Evolutionary conservation across 371 early-diverging fungal genomes (phyloP).

Genomic region (Mucor sp.): DNA sequence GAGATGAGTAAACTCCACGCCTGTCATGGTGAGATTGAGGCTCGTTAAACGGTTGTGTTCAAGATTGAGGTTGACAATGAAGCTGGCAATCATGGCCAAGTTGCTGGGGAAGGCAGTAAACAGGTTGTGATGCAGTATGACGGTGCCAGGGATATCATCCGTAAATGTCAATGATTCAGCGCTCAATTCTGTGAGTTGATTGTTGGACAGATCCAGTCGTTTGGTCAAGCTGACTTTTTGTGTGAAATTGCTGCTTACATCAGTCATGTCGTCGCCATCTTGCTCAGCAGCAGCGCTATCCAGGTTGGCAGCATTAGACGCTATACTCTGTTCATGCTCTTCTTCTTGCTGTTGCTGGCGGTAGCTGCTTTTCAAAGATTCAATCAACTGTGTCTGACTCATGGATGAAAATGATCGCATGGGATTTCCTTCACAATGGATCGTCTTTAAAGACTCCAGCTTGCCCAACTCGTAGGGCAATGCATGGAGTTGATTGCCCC

Average conservation of each 20-base stretch:
- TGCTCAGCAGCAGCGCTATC: not conserved
- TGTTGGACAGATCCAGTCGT: slow-evolving; percentile 46
- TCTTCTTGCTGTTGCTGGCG: slow-evolving; percentile 12
- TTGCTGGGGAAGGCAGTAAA: slow-evolving; percentile 42
- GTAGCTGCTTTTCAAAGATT: slow-evolving; percentile 42
- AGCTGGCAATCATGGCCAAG: slow-evolving; percentile 19
- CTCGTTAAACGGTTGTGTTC: slow-evolving; percentile 53
- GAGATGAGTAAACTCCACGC: slow-evolving; percentile 41
- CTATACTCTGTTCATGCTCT: not conserved
- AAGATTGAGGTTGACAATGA: slow-evolving; percentile 50
- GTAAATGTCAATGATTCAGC: slow-evolving; percentile 24
- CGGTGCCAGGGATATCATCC: slow-evolving; percentile 21
- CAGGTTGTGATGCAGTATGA: slow-evolving; percentile 44
- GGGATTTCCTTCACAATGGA: slow-evolving; percentile 64
- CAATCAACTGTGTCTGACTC: slow-evolving; percentile 51
- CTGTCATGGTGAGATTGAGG: slow-evolving; percentile 37
- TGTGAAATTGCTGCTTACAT: not conserved
- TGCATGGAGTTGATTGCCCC: slow-evolving; percentile 56
- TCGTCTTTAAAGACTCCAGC: slow-evolving; percentile 46
- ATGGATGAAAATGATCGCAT: slow-evolving; percentile 52
- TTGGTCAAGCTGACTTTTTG: slow-evolving; percentile 23
- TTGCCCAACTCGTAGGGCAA: slow-evolving; percentile 61
- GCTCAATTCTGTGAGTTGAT: slow-evolving; percentile 36
- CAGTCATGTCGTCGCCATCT: not conserved
- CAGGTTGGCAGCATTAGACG: not conserved